Percentiles rank a stretch among this genome's conserved stretches.
phyloP scores from a whole-genome alignment of 2,329 filamentous ascomycete species.

The Hyphodiscus sp. region DNA sequence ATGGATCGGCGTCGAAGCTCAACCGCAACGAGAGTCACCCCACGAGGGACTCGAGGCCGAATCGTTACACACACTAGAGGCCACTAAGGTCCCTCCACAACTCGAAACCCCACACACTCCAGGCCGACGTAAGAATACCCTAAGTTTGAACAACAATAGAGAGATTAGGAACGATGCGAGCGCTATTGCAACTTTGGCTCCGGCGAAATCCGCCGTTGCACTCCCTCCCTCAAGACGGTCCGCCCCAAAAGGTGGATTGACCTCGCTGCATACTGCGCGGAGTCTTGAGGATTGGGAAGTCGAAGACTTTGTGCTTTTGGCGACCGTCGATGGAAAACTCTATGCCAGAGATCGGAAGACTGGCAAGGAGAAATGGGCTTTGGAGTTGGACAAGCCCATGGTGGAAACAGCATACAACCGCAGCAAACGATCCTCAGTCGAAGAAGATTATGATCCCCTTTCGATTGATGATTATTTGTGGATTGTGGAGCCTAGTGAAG shows the following conservation, averaged over 20 bases:
- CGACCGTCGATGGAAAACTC: slow-evolving; percentile 97
- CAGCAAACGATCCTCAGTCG: slow-evolving; percentile 54
- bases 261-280: slow-evolving; percentile 87
- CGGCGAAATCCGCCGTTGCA: slow-evolving; percentile 92
- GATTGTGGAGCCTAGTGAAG: slow-evolving; percentile 87
- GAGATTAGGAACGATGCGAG: slow-evolving; percentile 64
- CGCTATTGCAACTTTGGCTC: slow-evolving; percentile 97
- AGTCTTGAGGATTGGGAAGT: slow-evolving; percentile 99
- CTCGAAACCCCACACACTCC: slow-evolving; percentile 27
- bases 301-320: slow-evolving; percentile 99
- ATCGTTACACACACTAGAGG: slow-evolving; percentile 21
- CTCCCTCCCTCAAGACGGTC: slow-evolving; percentile 72
- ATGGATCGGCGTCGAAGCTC: slow-evolving; percentile 51
- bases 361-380: slow-evolving; percentile 77
- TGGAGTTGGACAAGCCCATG: slow-evolving; percentile 79
- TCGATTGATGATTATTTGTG: slow-evolving; percentile 82
- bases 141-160: slow-evolving; percentile 24
- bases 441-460: slow-evolving; percentile 49
- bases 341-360: slow-evolving; percentile 86
- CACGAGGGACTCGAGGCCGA: slow-evolving; percentile 26
- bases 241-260: slow-evolving; percentile 56
- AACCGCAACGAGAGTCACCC: slow-evolving; percentile 49
- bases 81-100: slow-evolving; percentile 24
- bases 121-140: slow-evolving; percentile 26
- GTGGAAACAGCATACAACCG: slow-evolving; percentile 82